Evolutionary conservation across 1,284 basidiomycete genomes (phyloP).

Genomic region (Trichosporon sp.): DNA sequence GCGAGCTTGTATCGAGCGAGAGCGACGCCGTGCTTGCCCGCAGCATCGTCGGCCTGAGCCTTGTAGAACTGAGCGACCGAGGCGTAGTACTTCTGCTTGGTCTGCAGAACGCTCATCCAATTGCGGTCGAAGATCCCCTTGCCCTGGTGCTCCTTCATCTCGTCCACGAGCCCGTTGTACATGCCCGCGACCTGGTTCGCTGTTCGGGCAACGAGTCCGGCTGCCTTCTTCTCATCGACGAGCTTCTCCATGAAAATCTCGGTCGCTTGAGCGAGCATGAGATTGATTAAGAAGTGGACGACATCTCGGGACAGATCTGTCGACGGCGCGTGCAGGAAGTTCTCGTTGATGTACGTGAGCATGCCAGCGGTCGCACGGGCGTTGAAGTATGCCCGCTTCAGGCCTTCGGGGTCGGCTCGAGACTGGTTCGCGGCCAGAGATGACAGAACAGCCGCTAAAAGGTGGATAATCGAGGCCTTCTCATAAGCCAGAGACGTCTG

Average conservation of each 20-base stretch:
- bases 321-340: conserved; percentile 97
- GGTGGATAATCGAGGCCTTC: conserved; percentile 96
- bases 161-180: conserved; percentile 74
- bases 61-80: conserved; percentile 86
- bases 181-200: conserved; percentile 74
- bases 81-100: conserved; percentile 83
- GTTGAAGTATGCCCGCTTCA: conserved; percentile 91
- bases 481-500: conserved; percentile 97
- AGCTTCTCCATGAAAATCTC: conserved; percentile 97
- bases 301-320: conserved; percentile 92
- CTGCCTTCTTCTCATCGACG: conserved; percentile 79
- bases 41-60: conserved; percentile 67
- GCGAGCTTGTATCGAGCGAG: conserved; percentile 76
- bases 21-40: conserved; percentile 77
- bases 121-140: conserved; percentile 94
- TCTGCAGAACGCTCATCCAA: conserved; percentile 66
- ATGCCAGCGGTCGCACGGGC: conserved; percentile 91
- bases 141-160: conserved; percentile 90
- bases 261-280: conserved; percentile 87
- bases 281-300: conserved; percentile 78
- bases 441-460: conserved; percentile 89
- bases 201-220: conserved; percentile 74
- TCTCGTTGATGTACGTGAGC: conserved; percentile 98
- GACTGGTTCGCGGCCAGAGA: conserved; percentile 76
- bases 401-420: conserved; percentile 66